A percentile compares a stretch with the other conserved stretches of the same genome.
Evolutionary conservation across 371 early-diverging fungal species (phyloP).

Genomic region (Capniomyces stellatus): DNA sequence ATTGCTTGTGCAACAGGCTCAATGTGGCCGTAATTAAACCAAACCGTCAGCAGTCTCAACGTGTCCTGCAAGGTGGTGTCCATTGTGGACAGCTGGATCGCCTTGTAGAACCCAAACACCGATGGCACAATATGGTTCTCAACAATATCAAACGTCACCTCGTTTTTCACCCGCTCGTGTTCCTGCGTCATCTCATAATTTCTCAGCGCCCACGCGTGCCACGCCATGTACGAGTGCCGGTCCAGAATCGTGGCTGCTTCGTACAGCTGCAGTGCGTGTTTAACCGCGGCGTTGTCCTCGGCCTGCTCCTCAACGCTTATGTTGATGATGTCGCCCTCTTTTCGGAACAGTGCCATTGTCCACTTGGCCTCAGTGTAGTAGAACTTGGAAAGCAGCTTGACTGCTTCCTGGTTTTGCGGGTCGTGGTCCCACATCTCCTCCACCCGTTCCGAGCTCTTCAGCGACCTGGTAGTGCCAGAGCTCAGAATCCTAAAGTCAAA

Average conservation of each 20-base stretch:
- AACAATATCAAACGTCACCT: constrained; percentile 9
- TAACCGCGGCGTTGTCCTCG: constrained; percentile 7
- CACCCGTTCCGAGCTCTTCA: too few relatives aligned
- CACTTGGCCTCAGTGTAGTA: constrained; percentile 1
- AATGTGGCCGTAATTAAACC: constrained; percentile 91
- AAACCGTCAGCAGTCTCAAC: constrained; percentile 77
- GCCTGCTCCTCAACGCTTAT: neutral
- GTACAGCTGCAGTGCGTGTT: constrained; percentile 42
- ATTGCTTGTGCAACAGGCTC: constrained; percentile 75
- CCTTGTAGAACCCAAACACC: constrained; percentile 73
- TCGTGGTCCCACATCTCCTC: neutral
- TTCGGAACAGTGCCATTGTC: neutral
- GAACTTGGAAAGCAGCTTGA: neutral
- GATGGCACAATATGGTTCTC: constrained; percentile 31
- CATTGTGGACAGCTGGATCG: constrained; percentile 78
- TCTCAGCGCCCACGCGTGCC: constrained; percentile 95
- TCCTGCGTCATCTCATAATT: constrained; percentile 80
- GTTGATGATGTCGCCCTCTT: neutral
- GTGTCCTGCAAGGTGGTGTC: constrained; percentile 88
- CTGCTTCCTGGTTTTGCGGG: neutral
- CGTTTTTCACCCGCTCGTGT: constrained; percentile 39
- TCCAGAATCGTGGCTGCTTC: constrained; percentile 80
- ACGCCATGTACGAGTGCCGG: constrained; percentile 92
- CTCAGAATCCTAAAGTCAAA: constrained; percentile 9
- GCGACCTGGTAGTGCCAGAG: neutral